Percentiles rank a stretch among this genome's conserved stretches.
Conservation (phyloP, 805 yeast species). For the Cyberlindnera maclurae region DNA sequence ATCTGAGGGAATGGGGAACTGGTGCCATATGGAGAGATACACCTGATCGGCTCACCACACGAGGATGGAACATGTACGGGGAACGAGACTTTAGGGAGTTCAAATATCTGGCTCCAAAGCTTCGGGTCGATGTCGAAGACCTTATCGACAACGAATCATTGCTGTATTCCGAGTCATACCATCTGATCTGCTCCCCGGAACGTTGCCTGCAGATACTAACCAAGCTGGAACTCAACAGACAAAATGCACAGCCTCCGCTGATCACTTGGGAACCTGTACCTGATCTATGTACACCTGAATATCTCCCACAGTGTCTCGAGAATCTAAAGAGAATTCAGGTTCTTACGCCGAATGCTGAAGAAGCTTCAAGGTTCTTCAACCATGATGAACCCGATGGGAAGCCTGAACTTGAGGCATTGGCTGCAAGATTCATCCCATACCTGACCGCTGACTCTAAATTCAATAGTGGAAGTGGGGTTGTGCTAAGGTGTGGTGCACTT, state of each 20-base stretch:
- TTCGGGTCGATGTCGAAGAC: slow-evolving; percentile 51
- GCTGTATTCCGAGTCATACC: slow-evolving; percentile 43
- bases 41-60: slow-evolving; percentile 51
- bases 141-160: slow-evolving; percentile 33
- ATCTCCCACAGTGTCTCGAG: slow-evolving; percentile 30
- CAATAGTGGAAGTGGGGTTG: slow-evolving; percentile 38
- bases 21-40: slow-evolving; percentile 52
- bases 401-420: slow-evolving; percentile 36
- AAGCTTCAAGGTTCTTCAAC: slow-evolving; percentile 62
- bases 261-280: slow-evolving; percentile 88
- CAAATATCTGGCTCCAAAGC: slow-evolving; percentile 54
- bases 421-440: slow-evolving; percentile 32
- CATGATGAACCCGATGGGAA: slow-evolving; percentile 33
- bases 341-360: slow-evolving; percentile 80
- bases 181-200: slow-evolving; percentile 67
- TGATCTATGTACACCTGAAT: slow-evolving; percentile 52
- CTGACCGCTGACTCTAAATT: slow-evolving; percentile 29
- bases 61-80: slow-evolving; percentile 76
- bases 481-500: slow-evolving; percentile 67
- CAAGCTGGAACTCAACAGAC: slow-evolving; percentile 19
- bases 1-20: slow-evolving; percentile 53
- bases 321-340: slow-evolving; percentile 45
- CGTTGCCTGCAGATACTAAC: slow-evolving; percentile 46
- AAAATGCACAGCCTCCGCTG: slow-evolving; percentile 20
- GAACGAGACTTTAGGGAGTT: slow-evolving; percentile 55